Percentiles rank a stretch among this genome's conserved stretches.
phyloP scores from a whole-genome alignment of 2,329 filamentous ascomycete genomes.

The Fusarium sp. region DNA sequence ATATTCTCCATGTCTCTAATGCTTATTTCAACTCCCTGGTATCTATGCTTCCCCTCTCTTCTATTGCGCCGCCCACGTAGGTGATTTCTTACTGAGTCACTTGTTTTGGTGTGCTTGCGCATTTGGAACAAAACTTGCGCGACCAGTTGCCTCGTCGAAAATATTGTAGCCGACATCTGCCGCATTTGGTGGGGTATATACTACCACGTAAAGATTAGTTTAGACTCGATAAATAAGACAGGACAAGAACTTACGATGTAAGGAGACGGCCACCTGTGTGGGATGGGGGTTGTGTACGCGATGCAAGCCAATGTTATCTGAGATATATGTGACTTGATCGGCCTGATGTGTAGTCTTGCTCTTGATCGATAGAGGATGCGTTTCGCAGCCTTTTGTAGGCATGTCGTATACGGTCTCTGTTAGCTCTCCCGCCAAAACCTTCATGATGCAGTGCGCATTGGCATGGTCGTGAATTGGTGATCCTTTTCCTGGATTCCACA shows the following conservation, averaged over 20 bases:
- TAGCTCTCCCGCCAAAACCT: constrained; percentile 13
- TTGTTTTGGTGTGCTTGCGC: neutral
- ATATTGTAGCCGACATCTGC: constrained; percentile 22
- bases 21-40: neutral
- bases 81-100: neutral
- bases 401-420: constrained; percentile 15
- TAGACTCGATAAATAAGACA: accelerated
- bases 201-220: neutral
- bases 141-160: constrained; percentile 18
- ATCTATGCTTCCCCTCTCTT: neutral
- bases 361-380: constrained; percentile 2
- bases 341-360: constrained; percentile 4
- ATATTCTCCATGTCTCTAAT: neutral
- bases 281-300: constrained; percentile 22
- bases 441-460: constrained; percentile 22
- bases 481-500: constrained; percentile 23
- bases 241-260: neutral
- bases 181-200: constrained; percentile 20
- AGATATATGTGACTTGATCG: constrained; percentile 23
- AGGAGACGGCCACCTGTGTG: constrained; percentile 16
- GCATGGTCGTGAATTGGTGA: constrained; percentile 23
- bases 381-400: neutral
- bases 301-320: constrained; percentile 15
- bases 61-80: neutral
- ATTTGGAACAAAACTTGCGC: constrained; percentile 9